These are phyloP conservation scores for Phytophthora cactorum DNA, from an alignment of 352 stramenopile genomes.

Conservation along the genomic window DNA sequence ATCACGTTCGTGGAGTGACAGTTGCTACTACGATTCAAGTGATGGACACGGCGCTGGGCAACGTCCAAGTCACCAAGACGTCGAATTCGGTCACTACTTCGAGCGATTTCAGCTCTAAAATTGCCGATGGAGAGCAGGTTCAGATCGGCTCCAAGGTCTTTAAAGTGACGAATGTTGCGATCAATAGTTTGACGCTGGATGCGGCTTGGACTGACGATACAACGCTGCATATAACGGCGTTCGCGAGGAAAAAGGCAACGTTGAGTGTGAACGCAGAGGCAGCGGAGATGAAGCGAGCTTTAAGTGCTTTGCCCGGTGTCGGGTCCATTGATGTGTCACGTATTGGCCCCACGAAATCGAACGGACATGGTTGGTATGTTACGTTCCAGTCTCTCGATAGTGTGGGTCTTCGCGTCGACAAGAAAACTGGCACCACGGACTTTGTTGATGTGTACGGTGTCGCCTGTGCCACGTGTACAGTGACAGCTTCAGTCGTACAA, in stretches of 20 bases:
- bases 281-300: slow-evolving; percentile 46
- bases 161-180: slow-evolving; percentile 40
- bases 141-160: slow-evolving; percentile 65
- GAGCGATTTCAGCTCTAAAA: slow-evolving; percentile 42
- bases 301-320: slow-evolving; percentile 57
- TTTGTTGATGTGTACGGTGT: slow-evolving; percentile 53
- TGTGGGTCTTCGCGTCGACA: slow-evolving; percentile 59
- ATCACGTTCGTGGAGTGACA: slow-evolving; percentile 61
- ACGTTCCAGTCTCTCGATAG: slow-evolving; percentile 73
- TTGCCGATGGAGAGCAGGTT: slow-evolving; percentile 57
- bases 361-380: slow-evolving; percentile 72
- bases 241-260: slow-evolving; percentile 72
- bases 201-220: slow-evolving; percentile 51
- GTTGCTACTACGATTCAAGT: slow-evolving; percentile 47
- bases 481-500: slow-evolving; percentile 41
- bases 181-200: slow-evolving; percentile 43
- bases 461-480: slow-evolving; percentile 49
- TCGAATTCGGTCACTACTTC: slow-evolving; percentile 48
- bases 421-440: slow-evolving; percentile 38
- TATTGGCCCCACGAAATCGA: slow-evolving; percentile 54
- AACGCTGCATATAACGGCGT: slow-evolving; percentile 61
- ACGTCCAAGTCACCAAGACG: slow-evolving; percentile 52
- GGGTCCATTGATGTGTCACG: slow-evolving; percentile 66
- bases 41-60: slow-evolving; percentile 70
- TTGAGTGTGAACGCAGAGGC: slow-evolving; percentile 61